Conservation (phyloP, 345 rosid genomes). For the Jatropha curcas region DNA sequence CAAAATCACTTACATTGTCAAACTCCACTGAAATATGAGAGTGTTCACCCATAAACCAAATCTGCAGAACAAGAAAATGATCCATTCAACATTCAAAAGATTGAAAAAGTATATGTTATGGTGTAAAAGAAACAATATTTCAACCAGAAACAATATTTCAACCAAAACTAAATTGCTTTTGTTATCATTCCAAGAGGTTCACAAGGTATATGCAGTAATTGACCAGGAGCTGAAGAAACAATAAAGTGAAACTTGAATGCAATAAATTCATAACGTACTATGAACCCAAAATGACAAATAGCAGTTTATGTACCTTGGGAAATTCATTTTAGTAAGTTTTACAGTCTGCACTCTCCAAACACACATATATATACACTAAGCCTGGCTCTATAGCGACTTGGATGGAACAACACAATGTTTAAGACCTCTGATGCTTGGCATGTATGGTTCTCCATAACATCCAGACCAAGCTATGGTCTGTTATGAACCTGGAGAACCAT, state of each 20-base stretch:
- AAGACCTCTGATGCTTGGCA: not conserved
- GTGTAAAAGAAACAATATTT: not conserved
- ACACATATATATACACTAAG: too few species aligned
- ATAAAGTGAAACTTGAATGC: not conserved
- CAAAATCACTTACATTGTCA: constrained; percentile 55
- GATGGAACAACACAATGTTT: not conserved
- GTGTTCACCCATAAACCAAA: constrained; percentile 74
- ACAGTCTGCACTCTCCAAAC: too few species aligned
- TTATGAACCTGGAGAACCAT: too few species aligned
- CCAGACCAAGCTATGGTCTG: not conserved
- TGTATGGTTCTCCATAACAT: not conserved
- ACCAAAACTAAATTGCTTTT: not conserved
- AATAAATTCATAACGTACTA: not conserved
- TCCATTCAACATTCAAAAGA: constrained; percentile 28
- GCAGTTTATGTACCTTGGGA: not conserved
- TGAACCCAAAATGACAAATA: not conserved
- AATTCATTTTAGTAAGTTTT: not conserved
- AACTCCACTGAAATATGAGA: constrained; percentile 71
- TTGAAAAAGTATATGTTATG: not conserved
- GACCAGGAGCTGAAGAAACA: not conserved
- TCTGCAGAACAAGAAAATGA: constrained; percentile 45
- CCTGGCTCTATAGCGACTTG: not conserved
- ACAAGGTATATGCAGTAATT: not conserved
- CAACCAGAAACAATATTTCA: not conserved
- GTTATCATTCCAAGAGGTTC: not conserved